Conservation (phyloP, 257 asterid genomes). For the Sherardia arvensis region DNA sequence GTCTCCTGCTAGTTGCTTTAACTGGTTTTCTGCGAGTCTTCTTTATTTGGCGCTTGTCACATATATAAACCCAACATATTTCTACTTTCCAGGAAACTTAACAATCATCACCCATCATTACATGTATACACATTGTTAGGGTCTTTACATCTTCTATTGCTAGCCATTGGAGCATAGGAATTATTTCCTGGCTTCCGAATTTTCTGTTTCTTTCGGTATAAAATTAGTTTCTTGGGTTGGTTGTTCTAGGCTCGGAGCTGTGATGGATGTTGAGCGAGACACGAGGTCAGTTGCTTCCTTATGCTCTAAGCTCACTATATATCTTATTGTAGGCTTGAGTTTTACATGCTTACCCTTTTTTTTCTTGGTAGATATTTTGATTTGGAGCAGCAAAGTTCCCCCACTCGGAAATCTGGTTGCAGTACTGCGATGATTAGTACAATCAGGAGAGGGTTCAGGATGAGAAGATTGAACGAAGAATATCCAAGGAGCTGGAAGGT, state of each 20-base stretch:
- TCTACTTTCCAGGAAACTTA: background rate
- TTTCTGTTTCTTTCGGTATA: too few species aligned
- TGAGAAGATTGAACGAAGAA: slow-evolving; percentile 20
- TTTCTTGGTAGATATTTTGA: slow-evolving; percentile 21
- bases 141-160: background rate
- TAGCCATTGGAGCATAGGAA: background rate
- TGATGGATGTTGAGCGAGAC: too few species aligned
- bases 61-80: too few species aligned
- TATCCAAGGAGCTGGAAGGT: background rate
- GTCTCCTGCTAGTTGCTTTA: background rate
- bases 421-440: slow-evolving; percentile 14
- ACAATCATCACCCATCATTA: background rate
- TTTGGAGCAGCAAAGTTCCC: slow-evolving; percentile 1
- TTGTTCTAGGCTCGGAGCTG: background rate
- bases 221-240: background rate
- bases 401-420: slow-evolving; percentile 18
- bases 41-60: background rate
- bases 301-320: background rate
- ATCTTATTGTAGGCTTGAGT: background rate
- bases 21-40: background rate
- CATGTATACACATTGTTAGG: slow-evolving; percentile 17
- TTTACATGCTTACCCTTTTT: background rate
- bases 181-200: background rate
- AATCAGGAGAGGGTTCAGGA: slow-evolving; percentile 22
- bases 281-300: too few species aligned